Evolutionary conservation across 2,329 filamentous ascomycete genomes (phyloP), one percentile per base, ranked within the genome.

Genomic region (Ascochyta fabae): DNA sequence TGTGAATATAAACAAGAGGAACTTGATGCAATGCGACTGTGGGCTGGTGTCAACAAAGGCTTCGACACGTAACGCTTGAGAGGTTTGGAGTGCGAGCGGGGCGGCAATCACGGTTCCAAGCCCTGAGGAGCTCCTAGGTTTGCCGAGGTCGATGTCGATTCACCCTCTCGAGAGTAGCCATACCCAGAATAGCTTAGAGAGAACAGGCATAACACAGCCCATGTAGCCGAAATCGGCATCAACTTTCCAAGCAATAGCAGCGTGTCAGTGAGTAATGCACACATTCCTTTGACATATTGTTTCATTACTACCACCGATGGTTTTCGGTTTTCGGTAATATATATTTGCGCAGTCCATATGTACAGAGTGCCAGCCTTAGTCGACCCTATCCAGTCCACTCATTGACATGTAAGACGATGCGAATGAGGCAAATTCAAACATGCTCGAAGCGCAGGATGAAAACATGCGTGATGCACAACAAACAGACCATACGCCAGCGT

Each of bases 141-240:
- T 69, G 65, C 70, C 70, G 70, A 73, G 70, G 70, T 67, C 55
- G 55, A 58, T 40, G 47, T 71, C 64, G 61, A 68, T 61, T 67
- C 64, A 56, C 53, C 47, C 46, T 26, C 36, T 56, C 47, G 26
- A 40, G 36, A 31, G 7, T n/a, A n/a, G 34, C 53, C 26, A 51
- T 56, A 7, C 47, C 38, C 2, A 16, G 23, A 38, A 33, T 16
- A 42, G 53, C 10, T 15, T 51, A 56, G 52, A 12, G 19, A 26
- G 15, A 26, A 41, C n/a, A 46, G 46, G 34, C 31, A 41, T 27
- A 5, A 24, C 29, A 10, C 16, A 19, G 15, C 35, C 42, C 23
- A 27, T 50, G 46, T 33, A 50, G 23, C 42, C 42, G 53, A 51
- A 50, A 26, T 56, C 46, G 53, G 47, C 33, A 45, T 10, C 12